Conservation (phyloP, 1,284 basidiomycete species). For the Nidula niveotomentosa region DNA sequence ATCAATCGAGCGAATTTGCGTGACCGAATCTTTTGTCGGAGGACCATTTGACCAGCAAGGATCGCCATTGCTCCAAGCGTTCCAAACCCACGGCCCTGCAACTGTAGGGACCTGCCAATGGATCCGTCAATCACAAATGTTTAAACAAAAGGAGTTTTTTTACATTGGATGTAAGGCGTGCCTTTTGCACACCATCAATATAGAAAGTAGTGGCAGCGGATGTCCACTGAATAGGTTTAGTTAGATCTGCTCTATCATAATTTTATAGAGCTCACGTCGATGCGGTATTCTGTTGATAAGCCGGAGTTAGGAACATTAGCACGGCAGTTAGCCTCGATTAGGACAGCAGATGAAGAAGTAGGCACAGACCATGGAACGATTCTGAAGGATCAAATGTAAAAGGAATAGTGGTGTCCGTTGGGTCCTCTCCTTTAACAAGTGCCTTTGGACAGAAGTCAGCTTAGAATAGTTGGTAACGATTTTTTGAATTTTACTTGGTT, state of each 20-base stretch:
- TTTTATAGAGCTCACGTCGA: constrained; percentile 22
- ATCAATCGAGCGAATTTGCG: constrained; percentile 31
- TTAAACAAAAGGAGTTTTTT: neutral
- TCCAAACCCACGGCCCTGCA: constrained; percentile 28
- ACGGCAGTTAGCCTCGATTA: neutral
- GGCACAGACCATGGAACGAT: constrained; percentile 26
- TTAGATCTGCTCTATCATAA: neutral
- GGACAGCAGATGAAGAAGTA: too few species aligned
- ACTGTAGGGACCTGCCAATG: constrained; percentile 22
- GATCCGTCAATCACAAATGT: neutral
- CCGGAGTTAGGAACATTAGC: neutral
- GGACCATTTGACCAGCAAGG: constrained; percentile 31
- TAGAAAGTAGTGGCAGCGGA: constrained; percentile 25
- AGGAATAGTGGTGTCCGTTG: constrained; percentile 19
- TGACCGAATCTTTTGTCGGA: constrained; percentile 27
- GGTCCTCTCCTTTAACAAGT: constrained; percentile 14
- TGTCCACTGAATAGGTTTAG: constrained; percentile 20
- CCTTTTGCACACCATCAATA: constrained; percentile 27
- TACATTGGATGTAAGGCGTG: constrained; percentile 26
- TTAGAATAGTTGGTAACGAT: neutral
- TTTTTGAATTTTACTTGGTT: constrained; percentile 21
- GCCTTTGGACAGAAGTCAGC: constrained; percentile 7
- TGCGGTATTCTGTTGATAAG: constrained; percentile 25
- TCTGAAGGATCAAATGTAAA: constrained; percentile 28
- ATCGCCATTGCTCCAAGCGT: constrained; percentile 31